Percentiles rank a stretch among this genome's conserved stretches.
Conservation (phyloP, 1,284 basidiomycete species). For the Coriolopsis trogii region DNA sequence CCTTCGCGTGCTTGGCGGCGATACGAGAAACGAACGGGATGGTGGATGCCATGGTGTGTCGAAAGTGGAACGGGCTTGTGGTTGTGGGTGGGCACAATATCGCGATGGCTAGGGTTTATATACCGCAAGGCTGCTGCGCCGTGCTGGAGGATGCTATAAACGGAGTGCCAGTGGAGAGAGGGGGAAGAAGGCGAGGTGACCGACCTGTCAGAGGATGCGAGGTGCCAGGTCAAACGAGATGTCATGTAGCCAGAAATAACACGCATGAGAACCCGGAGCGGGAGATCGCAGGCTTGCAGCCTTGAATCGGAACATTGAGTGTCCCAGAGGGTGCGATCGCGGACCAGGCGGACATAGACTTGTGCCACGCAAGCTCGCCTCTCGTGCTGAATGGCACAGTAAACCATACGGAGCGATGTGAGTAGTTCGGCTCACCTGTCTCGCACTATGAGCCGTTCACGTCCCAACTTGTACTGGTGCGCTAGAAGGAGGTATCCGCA, state of each 20-base stretch:
- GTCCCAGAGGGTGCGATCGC: background rate
- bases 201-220: background rate
- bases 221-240: background rate
- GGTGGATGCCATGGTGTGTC: constrained; percentile 5
- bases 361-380: no score
- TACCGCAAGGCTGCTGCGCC: background rate
- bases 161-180: background rate
- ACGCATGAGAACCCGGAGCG: constrained; percentile 1
- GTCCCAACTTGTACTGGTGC: no score
- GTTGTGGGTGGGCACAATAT: background rate
- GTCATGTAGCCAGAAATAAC: constrained; percentile 1
- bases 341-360: no score
- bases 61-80: background rate
- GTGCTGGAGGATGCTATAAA: background rate
- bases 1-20: constrained; percentile 41
- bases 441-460: no score
- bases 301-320: no score
- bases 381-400: no score
- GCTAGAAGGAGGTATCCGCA: no score
- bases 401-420: no score
- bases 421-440: no score
- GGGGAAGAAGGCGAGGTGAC: no score
- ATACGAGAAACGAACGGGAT: constrained; percentile 50
- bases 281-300: background rate
- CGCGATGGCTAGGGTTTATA: background rate